A percentile compares a stretch with the other conserved stretches of the same genome.
These are phyloP conservation scores for Pseudocercospora pini-densiflorae DNA, from an alignment of 2,329 filamentous ascomycete species.

Conservation along the genomic window DNA sequence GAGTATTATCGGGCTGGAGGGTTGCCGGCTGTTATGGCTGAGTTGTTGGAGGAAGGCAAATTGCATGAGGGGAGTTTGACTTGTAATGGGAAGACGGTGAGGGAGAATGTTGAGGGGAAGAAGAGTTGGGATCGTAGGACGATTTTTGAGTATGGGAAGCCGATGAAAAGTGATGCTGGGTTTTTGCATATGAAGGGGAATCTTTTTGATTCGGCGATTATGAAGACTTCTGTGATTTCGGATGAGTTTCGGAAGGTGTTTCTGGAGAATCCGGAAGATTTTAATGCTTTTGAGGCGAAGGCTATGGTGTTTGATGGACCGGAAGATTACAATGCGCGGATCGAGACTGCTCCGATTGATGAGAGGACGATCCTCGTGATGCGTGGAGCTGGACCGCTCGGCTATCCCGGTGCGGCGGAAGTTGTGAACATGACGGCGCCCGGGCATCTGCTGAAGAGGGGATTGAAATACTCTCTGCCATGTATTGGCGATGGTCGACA, in stretches of 20 bases:
- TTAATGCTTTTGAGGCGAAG: slow-evolving; percentile 37
- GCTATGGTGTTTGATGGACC: slow-evolving; percentile 39
- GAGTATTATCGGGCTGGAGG: slow-evolving; percentile 61
- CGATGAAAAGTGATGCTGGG: slow-evolving; percentile 56
- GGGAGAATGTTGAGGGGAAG: slow-evolving; percentile 50
- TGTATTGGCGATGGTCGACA: slow-evolving; percentile 61
- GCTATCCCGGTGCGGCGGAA: slow-evolving; percentile 39
- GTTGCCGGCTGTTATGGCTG: slow-evolving; percentile 58
- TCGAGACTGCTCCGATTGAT: slow-evolving; percentile 37
- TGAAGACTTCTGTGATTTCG: slow-evolving; percentile 39
- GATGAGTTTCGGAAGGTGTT: slow-evolving; percentile 34
- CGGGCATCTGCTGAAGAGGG: slow-evolving; percentile 34
- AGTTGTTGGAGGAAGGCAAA: slow-evolving; percentile 55
- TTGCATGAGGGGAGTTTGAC: slow-evolving; percentile 51
- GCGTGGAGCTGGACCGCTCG: slow-evolving; percentile 37
- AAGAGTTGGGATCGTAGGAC: slow-evolving; percentile 56
- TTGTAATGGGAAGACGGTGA: slow-evolving; percentile 53
- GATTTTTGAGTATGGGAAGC: slow-evolving; percentile 52
- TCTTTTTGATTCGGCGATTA: slow-evolving; percentile 39
- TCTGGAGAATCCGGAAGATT: slow-evolving; percentile 32
- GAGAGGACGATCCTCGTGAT: slow-evolving; percentile 38
- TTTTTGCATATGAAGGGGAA: slow-evolving; percentile 46
- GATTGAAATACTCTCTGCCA: slow-evolving; percentile 49
- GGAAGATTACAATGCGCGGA: slow-evolving; percentile 36
- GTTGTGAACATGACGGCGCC: slow-evolving; percentile 42